A percentile compares a stretch with the other conserved stretches of the same genome.
phyloP scores from a whole-genome alignment of 179 eudicot genomes.

The Monotropa hypopitys region DNA sequence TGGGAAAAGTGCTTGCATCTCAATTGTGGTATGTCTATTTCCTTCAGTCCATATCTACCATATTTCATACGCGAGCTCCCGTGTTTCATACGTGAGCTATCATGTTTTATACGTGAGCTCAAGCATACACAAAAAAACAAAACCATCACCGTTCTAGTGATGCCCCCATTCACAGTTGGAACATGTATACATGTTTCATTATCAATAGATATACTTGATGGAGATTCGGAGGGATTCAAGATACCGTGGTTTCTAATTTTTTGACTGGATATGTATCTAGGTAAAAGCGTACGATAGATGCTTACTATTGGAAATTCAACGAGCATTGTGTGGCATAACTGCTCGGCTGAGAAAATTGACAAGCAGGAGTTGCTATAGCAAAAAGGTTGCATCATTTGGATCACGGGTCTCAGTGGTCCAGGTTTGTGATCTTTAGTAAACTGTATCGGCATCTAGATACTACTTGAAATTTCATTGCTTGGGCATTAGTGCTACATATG shows the following conservation, averaged over 20 bases:
- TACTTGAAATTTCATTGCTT: constrained; percentile 1
- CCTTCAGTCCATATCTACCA: too few relatives aligned
- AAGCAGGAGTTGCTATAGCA: constrained; percentile 57
- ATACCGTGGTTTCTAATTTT: neutral
- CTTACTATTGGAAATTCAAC: constrained; percentile 36
- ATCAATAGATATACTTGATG: too few relatives aligned
- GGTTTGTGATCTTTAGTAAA: constrained; percentile 28
- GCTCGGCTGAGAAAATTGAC: constrained; percentile 52
- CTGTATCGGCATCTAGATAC: neutral
- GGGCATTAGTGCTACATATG: neutral
- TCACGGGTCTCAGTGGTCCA: constrained; percentile 95
- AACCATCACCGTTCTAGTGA: too few relatives aligned
- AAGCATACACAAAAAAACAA: too few relatives aligned
- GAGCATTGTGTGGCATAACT: constrained; percentile 66
- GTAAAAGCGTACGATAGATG: constrained; percentile 24
- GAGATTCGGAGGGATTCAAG: too few relatives aligned
- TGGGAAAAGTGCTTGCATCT: too few relatives aligned
- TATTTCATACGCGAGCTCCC: too few relatives aligned
- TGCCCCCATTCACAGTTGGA: too few relatives aligned
- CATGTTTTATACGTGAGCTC: too few relatives aligned
- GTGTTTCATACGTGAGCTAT: too few relatives aligned
- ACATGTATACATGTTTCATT: too few relatives aligned
- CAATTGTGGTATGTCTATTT: too few relatives aligned
- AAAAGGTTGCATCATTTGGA: constrained; percentile 77
- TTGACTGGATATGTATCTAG: constrained; percentile 21